Evolutionary conservation across 495 filamentous ascomycete genomes (phyloP), one percentile per base, ranked within the genome.

Genomic region (Pseudotulostoma volvatum): DNA sequence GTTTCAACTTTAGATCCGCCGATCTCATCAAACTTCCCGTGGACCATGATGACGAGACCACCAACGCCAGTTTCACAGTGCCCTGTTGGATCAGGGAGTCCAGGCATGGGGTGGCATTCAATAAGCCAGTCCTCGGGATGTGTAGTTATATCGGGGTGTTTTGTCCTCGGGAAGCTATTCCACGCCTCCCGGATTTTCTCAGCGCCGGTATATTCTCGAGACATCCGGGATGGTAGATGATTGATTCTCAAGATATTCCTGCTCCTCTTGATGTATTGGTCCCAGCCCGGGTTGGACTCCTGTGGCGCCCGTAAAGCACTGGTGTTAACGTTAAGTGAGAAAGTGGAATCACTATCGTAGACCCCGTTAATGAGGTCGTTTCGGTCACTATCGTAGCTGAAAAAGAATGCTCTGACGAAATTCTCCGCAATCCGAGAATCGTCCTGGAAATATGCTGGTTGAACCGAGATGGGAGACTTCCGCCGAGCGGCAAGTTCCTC

Each of bases 21-120:
- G 5, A 73, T 55, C 46, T 96, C 88, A 32, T 90, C 74, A 41
- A 82, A 93, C 46, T 87, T 79, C 39, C 86, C 81, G 44, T 88
- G 77, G 21, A 90, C 68, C 33, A 70, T 81, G 49, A 93, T 74
- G 15, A 86, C 67, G 41, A 93, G 67, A 18, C 87, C 87, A 35
- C 74, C 76, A 14, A 85, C 80, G 9, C 79, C 81, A 11, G 56
- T 56, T 3, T 61, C 49, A 38, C 65, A 75, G 37, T 78, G 70
- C 7, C 79, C 75, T n/a, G 68, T 61, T 2, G 73, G 74, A 45
- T 93, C 83, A 0, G 73, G 68, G 9, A 90, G 67, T 20, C 77
- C 73, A 2, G 78, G 75, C 3, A 87, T 62, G 7, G 77, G 73
- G 44, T 84, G 76, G 47, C 85, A 86, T 51, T 95, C 86, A 39